Evolutionary conservation across 352 stramenopile species (phyloP), one percentile per base, ranked within the genome.

Genomic region (Pythium guiyangense): DNA sequence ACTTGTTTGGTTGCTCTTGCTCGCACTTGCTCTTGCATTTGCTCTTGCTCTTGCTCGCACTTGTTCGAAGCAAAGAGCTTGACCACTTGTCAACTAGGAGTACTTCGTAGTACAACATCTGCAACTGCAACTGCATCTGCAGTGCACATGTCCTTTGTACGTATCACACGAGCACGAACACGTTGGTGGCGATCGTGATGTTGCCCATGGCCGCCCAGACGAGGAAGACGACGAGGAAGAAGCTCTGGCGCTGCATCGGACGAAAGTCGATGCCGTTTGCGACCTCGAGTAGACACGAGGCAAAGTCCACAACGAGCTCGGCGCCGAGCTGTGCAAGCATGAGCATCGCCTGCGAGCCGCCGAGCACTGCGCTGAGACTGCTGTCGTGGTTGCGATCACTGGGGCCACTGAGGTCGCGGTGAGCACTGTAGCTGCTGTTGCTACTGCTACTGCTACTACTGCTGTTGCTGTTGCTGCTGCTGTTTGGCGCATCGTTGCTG

Each of bases 201-300:
- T 58, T 66, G 22, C 40, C 49, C 5, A 57, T 50, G 12, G 53
- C 31, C 3, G 53, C 53, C 49, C 49, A 66, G 29, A 56, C 45
- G 35, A 66, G 59, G 39, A 62, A 47, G 4, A 67, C 15, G 12
- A 54, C 37, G 42, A 62, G 25, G 49, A 57, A 62, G 48, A 62
- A 39, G 50, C 56, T 42, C 29, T 61, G 60, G 45, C 25, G 42
- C 25, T 62, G 53, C 26, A 66, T 20, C 29, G 52, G 60, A 31
- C 35, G 39, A 17, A n/a, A n/a, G n/a, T n/a, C n/a, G n/a, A n/a
- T n/a, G n/a, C n/a, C n/a, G n/a, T n/a, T n/a, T n/a, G n/a, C 51
- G 4, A 59, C 54, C 46, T 74, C 67, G 0, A 74, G 22, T 0
- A 63, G 25, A 26, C 57, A 70, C 22, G 57, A 61, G 25, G 71